Percentiles rank a stretch among this genome's conserved stretches.
These are phyloP conservation scores for Calonectria multiphialidica DNA, from an alignment of 2,329 filamentous ascomycete genomes.

Conservation along the genomic window DNA sequence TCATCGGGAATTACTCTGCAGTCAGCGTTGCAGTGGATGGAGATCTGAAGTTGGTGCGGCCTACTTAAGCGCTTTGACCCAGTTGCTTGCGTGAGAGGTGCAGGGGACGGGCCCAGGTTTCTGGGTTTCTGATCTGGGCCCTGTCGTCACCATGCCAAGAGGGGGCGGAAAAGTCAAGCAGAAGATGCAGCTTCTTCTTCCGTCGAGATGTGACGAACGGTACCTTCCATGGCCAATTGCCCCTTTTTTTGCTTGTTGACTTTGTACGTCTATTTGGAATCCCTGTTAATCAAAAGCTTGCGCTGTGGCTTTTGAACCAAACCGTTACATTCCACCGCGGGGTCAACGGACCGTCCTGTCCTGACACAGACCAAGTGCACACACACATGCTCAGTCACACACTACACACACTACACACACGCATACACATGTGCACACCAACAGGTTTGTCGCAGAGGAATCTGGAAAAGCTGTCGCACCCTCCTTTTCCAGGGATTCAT, in stretches of 20 bases:
- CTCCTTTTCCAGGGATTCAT: background rate
- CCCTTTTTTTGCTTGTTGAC: background rate
- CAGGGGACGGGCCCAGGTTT: background rate
- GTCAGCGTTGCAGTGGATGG: background rate
- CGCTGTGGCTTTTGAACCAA: background rate
- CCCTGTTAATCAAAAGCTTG: background rate
- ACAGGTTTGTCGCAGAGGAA: background rate
- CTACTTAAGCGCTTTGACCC: background rate
- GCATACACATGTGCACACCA: background rate
- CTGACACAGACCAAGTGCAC: background rate
- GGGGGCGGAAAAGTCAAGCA: background rate
- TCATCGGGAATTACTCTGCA: background rate
- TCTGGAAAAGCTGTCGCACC: background rate
- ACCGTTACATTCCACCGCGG: background rate
- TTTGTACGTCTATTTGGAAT: background rate
- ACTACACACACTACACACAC: too few species aligned
- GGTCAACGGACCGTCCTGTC: background rate
- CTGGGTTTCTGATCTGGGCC: background rate
- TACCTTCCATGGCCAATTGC: background rate
- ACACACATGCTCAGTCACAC: too few species aligned
- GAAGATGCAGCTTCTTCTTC: background rate
- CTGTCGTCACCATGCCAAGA: background rate
- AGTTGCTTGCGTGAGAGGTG: background rate
- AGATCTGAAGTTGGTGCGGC: background rate
- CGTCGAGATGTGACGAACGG: background rate